phyloP scores from a whole-genome alignment of 2,329 filamentous ascomycete genomes.

The Claviceps sp. region DNA sequence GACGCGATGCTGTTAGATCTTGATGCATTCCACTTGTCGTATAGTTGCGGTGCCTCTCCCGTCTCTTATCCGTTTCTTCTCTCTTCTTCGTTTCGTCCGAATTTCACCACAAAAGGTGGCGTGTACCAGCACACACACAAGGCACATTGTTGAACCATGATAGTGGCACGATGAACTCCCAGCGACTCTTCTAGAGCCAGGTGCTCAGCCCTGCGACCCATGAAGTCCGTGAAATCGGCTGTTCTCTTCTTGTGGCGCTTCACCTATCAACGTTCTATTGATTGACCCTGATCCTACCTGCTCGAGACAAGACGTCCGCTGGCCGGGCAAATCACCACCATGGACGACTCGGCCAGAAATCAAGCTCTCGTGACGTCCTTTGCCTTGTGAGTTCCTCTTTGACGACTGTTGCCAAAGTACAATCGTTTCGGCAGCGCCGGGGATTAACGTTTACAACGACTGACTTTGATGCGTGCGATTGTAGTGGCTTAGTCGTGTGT shows the following conservation, averaged over 20 bases:
- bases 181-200: background rate
- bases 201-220: background rate
- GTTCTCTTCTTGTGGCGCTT: background rate
- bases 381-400: slow-evolving; percentile 32
- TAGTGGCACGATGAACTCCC: background rate
- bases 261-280: slow-evolving; percentile 25
- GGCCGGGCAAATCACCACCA: slow-evolving; percentile 16
- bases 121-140: background rate
- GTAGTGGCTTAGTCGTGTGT: slow-evolving; percentile 38
- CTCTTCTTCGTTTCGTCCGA: background rate
- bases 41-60: background rate
- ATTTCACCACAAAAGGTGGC: background rate
- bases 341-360: slow-evolving; percentile 30
- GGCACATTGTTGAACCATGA: background rate
- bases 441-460: background rate
- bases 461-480: background rate
- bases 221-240: background rate
- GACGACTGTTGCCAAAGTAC: background rate
- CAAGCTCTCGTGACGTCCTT: slow-evolving; percentile 41
- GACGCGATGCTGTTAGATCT: background rate
- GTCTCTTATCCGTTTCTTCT: background rate
- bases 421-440: background rate
- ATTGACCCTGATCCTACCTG: slow-evolving; percentile 26
- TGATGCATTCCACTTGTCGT: background rate
- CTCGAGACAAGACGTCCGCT: slow-evolving; percentile 15